phyloP scores from a whole-genome alignment of 2,329 filamentous ascomycete genomes.

The Monosporascus sp. region DNA sequence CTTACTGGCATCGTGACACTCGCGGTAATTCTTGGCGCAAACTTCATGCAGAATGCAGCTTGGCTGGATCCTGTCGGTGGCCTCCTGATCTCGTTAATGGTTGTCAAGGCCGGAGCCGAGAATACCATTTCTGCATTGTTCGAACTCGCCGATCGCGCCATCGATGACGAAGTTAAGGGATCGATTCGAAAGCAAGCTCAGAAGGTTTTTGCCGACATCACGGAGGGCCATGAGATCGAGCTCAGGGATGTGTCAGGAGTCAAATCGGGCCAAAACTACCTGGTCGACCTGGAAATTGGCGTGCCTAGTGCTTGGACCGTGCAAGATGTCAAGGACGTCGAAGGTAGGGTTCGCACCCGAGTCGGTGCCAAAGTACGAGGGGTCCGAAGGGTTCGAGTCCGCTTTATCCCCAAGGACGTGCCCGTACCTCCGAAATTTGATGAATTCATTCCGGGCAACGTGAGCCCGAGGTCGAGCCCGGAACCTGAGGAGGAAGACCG shows the following conservation, averaged over 20 bases:
- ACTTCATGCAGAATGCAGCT: constrained; percentile 75
- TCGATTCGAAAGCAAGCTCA: constrained; percentile 64
- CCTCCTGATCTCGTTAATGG: constrained; percentile 86
- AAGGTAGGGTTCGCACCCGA: constrained; percentile 66
- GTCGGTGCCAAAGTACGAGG: constrained; percentile 77
- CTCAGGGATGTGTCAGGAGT: constrained; percentile 78
- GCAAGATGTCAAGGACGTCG: constrained; percentile 62
- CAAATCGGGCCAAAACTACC: constrained; percentile 94
- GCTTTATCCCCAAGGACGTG: constrained; percentile 70
- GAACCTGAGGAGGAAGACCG: constrained; percentile 54
- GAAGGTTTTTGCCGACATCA: constrained; percentile 52
- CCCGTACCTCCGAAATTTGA: constrained; percentile 58
- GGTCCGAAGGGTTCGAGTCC: constrained; percentile 75
- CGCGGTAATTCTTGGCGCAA: constrained; percentile 81
- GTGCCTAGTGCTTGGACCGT: constrained; percentile 76
- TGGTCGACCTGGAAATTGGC: constrained; percentile 83
- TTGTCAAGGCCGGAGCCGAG: constrained; percentile 81
- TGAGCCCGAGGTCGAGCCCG: constrained; percentile 52
- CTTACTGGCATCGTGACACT: constrained; percentile 92
- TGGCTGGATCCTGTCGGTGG: constrained; percentile 96
- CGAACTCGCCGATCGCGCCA: constrained; percentile 85
- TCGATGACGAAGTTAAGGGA: constrained; percentile 77
- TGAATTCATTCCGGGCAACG: constrained; percentile 69
- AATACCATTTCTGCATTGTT: constrained; percentile 80
- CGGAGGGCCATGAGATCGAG: constrained; percentile 56